Conservation (phyloP, 164 flowering plant genomes). For the Aristolochia californica region DNA sequence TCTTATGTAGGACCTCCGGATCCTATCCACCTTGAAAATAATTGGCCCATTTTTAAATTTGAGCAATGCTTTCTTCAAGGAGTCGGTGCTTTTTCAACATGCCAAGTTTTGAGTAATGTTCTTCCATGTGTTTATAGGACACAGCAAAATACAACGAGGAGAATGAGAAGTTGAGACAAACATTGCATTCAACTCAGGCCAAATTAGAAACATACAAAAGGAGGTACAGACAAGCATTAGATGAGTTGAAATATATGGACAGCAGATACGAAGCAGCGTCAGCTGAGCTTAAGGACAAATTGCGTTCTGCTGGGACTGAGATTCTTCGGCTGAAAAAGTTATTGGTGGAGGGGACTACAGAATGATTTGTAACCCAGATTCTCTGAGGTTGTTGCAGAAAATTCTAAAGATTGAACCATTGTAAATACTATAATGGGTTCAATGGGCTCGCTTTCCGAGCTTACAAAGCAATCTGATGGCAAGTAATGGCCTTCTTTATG, state of each 20-base stretch:
- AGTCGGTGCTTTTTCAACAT: background rate
- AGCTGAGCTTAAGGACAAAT: slow-evolving; percentile 36
- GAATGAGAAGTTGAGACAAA: slow-evolving; percentile 56
- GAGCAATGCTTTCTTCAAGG: background rate
- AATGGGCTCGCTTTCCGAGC: too few relatives aligned
- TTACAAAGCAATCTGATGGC: too few relatives aligned
- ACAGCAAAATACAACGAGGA: slow-evolving; percentile 22
- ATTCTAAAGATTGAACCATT: too few relatives aligned
- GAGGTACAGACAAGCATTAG: slow-evolving; percentile 36
- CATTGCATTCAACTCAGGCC: slow-evolving; percentile 50
- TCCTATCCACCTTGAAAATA: too few relatives aligned
- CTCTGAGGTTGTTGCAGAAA: too few relatives aligned
- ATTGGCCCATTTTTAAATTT: too few relatives aligned
- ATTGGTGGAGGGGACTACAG: background rate
- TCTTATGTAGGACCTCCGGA: background rate
- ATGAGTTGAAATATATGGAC: slow-evolving; percentile 48
- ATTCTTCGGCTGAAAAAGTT: background rate
- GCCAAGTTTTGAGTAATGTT: background rate
- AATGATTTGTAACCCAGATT: too few relatives aligned
- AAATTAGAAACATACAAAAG: slow-evolving; percentile 47
- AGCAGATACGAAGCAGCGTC: slow-evolving; percentile 50
- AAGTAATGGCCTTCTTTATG: too few relatives aligned
- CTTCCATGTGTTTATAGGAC: slow-evolving; percentile 24
- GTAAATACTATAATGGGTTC: too few relatives aligned
- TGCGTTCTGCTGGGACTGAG: slow-evolving; percentile 6